Evolutionary conservation across 1,139 yeast genomes (phyloP), one percentile per base, ranked within the genome.

Genomic region (Scheffersomyces titani): DNA sequence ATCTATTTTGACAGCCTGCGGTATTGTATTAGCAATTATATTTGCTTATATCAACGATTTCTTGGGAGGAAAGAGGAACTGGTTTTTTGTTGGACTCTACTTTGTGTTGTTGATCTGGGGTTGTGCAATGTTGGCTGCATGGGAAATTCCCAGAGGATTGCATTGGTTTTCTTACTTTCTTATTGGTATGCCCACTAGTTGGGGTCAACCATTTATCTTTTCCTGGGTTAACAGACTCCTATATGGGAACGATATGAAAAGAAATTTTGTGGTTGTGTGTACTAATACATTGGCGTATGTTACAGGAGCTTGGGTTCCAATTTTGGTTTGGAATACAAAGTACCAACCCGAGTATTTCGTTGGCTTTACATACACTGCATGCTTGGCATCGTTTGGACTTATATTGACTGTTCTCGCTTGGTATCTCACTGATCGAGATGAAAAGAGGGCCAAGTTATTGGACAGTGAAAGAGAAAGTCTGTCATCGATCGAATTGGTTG

Each of bases 151-250:
- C 3, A 64, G 64, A 19, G 80, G 83, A 1, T 71, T 80, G 49
- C 86, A 84, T 55, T 83, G 84, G 83, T 67, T 78, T 36, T 65
- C 77, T 5, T 84, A 82, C 64, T 83, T 77, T 59, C 60, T 83
- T 19, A 65, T 81, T 16, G 84, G 85, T 2, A 69, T 77, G 36
- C 84, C 88, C 0, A 71, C 84, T 0, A 59, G 78, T 1, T 68
- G 63, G 64, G 71, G 70, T 2, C 72, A 68, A 52, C 72, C 72
- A 2, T 67, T 66, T 40, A 68, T 68, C 22, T 68, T 58, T 49
- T 63, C 70, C 6, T 69, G 72, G 72, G 65, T 68, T 18, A 69
- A 69, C 47, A 59, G 71, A 21, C 52, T 64, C 3, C 54, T 68
- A 24, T 64, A 59, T 46, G 60, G 59, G 5, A 65, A 68, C 52